Evolutionary conservation across 768 basidiomycete species (phyloP).

Genomic region (Tricholomella constricta): DNA sequence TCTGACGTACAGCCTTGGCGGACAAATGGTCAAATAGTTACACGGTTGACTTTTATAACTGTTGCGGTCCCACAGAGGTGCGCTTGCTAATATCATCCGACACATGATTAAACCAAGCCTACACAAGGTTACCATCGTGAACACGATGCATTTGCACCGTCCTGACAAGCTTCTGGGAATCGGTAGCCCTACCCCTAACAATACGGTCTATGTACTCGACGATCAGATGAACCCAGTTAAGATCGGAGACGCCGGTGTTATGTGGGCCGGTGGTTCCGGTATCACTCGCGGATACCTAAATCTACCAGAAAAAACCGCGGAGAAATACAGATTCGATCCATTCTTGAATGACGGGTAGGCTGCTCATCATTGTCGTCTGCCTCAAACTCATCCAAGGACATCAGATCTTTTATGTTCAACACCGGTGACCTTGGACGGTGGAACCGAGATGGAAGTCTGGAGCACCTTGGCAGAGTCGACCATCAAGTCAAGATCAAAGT

Average conservation of each 20-base stretch:
- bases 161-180: conserved; percentile 41
- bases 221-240: conserved; percentile 37
- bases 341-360: conserved; percentile 51
- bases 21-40: conserved; percentile 47
- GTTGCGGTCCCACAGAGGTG: conserved; percentile 56
- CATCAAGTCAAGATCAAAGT: conserved; percentile 66
- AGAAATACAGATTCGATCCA: conserved; percentile 50
- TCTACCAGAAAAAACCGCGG: conserved; percentile 51
- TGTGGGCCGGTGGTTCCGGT: conserved; percentile 63
- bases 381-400: neutral
- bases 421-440: conserved; percentile 62
- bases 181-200: conserved; percentile 52
- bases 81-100: neutral
- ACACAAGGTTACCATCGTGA: conserved; percentile 48
- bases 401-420: conserved; percentile 55
- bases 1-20: conserved; percentile 25
- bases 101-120: neutral
- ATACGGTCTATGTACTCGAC: conserved; percentile 38
- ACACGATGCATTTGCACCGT: conserved; percentile 48
- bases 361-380: neutral
- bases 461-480: conserved; percentile 57
- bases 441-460: conserved; percentile 52
- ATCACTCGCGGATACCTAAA: conserved; percentile 57
- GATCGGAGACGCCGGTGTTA: conserved; percentile 38
- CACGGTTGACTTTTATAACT: conserved; percentile 43